Conservation (phyloP, 371 early-diverging fungal species). For the Saksenaea oblongispora region DNA sequence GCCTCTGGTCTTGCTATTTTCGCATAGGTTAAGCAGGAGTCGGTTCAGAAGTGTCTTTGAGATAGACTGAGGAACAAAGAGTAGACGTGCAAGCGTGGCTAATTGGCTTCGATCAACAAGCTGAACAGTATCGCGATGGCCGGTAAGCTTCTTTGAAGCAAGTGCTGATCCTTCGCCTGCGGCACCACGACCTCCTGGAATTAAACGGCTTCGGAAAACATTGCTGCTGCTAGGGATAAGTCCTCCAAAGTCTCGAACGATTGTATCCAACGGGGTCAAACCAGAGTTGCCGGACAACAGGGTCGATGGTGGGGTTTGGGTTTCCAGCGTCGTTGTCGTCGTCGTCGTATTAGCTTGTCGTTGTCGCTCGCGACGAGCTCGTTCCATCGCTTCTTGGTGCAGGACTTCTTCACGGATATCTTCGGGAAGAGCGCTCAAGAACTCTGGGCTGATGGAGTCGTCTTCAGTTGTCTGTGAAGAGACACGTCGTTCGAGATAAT, state of each 20-base stretch:
- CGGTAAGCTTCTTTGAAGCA: slow-evolving; percentile 43
- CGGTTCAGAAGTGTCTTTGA: slow-evolving; percentile 71
- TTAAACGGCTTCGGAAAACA: slow-evolving; percentile 25
- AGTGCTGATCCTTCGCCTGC: slow-evolving; percentile 11
- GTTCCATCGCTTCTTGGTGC: slow-evolving; percentile 63
- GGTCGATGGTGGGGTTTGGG: not conserved
- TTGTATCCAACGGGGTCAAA: slow-evolving; percentile 24
- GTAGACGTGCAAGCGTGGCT: slow-evolving; percentile 80
- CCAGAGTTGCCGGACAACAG: not conserved
- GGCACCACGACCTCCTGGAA: slow-evolving; percentile 16
- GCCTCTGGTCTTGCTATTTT: slow-evolving; percentile 83
- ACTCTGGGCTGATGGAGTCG: slow-evolving; percentile 70
- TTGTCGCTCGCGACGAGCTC: slow-evolving; percentile 51
- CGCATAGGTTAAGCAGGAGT: slow-evolving; percentile 84
- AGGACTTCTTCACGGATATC: slow-evolving; percentile 83
- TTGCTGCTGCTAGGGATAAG: slow-evolving; percentile 34
- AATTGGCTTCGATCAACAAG: slow-evolving; percentile 82
- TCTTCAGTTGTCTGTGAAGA: slow-evolving; percentile 31
- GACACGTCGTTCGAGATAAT: slow-evolving; percentile 35
- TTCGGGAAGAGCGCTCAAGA: slow-evolving; percentile 78
- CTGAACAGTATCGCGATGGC: slow-evolving; percentile 70
- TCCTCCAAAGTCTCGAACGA: slow-evolving; percentile 15
- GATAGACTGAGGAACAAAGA: slow-evolving; percentile 81
- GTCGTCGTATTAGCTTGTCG: slow-evolving; percentile 25
- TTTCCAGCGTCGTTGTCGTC: slow-evolving; percentile 1